These are phyloP conservation scores for Leucogyrophana mollusca DNA, from an alignment of 768 basidiomycete genomes.

Conservation along the genomic window DNA sequence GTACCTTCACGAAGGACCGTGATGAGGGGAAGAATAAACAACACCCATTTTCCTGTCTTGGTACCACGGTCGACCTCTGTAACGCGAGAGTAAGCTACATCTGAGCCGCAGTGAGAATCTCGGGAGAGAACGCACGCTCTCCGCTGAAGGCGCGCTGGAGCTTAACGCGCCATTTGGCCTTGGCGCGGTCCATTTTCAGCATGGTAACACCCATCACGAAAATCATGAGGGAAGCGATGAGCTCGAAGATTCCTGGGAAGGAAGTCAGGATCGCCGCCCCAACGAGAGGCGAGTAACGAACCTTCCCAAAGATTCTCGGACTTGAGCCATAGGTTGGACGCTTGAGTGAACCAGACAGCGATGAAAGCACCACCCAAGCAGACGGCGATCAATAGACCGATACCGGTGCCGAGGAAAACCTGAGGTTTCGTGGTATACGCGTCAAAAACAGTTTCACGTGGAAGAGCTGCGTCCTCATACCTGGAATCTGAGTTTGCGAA, in stretches of 20 bases:
- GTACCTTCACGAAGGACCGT: slow-evolving; percentile 91
- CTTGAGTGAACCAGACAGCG: slow-evolving; percentile 92
- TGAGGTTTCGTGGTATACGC: slow-evolving; percentile 22
- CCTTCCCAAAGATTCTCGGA: slow-evolving; percentile 96
- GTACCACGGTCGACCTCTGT: slow-evolving; percentile 47
- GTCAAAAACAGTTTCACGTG: background rate
- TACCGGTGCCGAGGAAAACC: slow-evolving; percentile 73
- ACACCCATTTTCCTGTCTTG: slow-evolving; percentile 73
- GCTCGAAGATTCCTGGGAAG: slow-evolving; percentile 58
- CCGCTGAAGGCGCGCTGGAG: slow-evolving; percentile 74
- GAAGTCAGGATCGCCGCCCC: background rate
- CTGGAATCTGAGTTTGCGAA: slow-evolving; percentile 72
- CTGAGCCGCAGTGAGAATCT: background rate
- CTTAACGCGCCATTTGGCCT: slow-evolving; percentile 93
- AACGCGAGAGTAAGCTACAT: background rate
- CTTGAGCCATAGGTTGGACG: slow-evolving; percentile 78
- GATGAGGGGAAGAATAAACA: slow-evolving; percentile 87
- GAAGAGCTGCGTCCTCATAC: slow-evolving; percentile 23
- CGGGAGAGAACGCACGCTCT: slow-evolving; percentile 38
- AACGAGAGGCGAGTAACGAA: slow-evolving; percentile 23
- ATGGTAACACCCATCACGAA: slow-evolving; percentile 93
- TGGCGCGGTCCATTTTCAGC: slow-evolving; percentile 93
- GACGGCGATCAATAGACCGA: slow-evolving; percentile 77
- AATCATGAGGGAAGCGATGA: slow-evolving; percentile 78
- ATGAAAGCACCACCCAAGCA: slow-evolving; percentile 91